phyloP scores from a whole-genome alignment of 257 asterid genomes.

The Forsythia suspensa region DNA sequence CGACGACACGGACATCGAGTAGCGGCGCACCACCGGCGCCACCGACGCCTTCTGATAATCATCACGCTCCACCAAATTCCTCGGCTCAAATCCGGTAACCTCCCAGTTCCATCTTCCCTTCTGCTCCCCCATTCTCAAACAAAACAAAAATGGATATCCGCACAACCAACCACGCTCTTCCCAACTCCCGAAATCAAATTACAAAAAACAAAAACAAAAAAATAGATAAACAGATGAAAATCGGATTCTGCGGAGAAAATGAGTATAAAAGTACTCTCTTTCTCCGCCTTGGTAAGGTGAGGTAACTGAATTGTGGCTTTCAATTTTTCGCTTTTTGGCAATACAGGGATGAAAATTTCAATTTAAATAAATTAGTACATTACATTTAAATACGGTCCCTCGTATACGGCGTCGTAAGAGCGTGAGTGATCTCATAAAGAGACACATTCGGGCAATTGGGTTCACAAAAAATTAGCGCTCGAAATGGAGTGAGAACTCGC shows the following conservation, averaged over 20 bases:
- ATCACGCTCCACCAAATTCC: conserved; percentile 61
- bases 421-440: conserved; percentile 28
- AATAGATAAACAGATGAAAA: background rate
- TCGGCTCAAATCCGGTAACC: conserved; percentile 87
- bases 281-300: conserved; percentile 11
- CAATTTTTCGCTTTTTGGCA: conserved; percentile 7
- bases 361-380: conserved; percentile 26
- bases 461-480: conserved; percentile 50
- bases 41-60: conserved; percentile 43
- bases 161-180: background rate
- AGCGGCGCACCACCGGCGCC: conserved; percentile 60
- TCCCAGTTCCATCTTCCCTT: conserved; percentile 97
- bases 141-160: conserved; percentile 15
- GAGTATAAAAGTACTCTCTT: conserved; percentile 14
- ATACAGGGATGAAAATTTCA: conserved; percentile 27
- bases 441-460: conserved; percentile 50
- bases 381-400: background rate
- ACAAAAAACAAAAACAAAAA: background rate
- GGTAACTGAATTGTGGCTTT: conserved; percentile 32
- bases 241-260: conserved; percentile 13
- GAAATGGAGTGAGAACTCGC: conserved; percentile 34
- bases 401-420: conserved; percentile 15
- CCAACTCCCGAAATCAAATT: background rate
- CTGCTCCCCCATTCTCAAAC: conserved; percentile 58
- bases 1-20: conserved; percentile 73